A percentile compares a stretch with the other conserved stretches of the same genome.
Conservation (phyloP, 768 basidiomycete genomes). For the Lepiota brunneoincarnata region DNA sequence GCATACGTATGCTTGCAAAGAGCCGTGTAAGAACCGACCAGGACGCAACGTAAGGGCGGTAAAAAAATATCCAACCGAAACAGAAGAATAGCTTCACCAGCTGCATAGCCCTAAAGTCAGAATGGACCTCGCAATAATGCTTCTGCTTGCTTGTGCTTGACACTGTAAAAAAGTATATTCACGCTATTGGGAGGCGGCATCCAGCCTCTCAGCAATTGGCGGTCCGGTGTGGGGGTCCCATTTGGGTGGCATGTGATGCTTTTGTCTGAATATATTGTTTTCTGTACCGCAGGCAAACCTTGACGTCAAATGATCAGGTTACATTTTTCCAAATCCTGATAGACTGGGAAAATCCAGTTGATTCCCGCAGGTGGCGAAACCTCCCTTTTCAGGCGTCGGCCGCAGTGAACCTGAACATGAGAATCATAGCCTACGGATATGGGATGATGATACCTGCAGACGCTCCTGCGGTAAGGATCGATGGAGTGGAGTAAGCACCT, state of each 20-base stretch:
- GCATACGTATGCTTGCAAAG: neutral
- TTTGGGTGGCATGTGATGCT: too few relatives aligned
- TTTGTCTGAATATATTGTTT: too few relatives aligned
- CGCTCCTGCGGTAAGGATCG: constrained; percentile 1
- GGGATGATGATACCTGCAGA: neutral
- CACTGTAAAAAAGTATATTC: too few relatives aligned
- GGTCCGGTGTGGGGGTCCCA: too few relatives aligned
- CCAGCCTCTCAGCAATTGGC: too few relatives aligned
- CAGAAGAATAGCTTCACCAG: neutral
- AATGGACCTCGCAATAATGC: too few relatives aligned
- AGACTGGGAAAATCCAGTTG: neutral
- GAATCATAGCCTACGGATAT: neutral
- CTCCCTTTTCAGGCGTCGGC: neutral
- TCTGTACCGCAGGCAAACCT: neutral
- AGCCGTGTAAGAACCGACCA: constrained; percentile 3
- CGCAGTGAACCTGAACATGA: constrained; percentile 3
- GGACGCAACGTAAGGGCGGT: neutral
- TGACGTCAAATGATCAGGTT: neutral
- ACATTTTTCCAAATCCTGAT: neutral
- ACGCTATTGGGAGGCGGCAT: too few relatives aligned
- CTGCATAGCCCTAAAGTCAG: neutral
- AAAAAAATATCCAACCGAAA: neutral
- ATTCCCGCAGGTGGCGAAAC: neutral
- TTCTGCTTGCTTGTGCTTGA: too few relatives aligned
- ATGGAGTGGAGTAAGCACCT: constrained; percentile 2